These are phyloP conservation scores for Pseudomonodictys pantanalensis DNA, from an alignment of 495 filamentous ascomycete genomes.

Conservation along the genomic window DNA sequence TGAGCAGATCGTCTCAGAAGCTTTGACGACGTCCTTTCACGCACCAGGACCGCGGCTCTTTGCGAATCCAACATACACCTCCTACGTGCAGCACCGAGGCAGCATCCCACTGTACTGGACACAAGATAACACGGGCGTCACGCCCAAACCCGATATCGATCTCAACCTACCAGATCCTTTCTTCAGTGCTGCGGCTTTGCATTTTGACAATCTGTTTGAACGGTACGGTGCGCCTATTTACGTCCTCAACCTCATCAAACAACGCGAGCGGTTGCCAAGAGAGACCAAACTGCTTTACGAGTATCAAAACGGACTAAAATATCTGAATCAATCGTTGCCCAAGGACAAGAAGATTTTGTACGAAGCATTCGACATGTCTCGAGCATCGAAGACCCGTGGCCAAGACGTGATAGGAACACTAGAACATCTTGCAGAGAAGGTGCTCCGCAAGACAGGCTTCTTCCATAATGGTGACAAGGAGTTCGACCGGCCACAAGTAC, in stretches of 20 bases:
- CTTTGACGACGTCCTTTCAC: constrained; percentile 91
- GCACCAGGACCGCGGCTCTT: constrained; percentile 81
- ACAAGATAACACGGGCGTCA: constrained; percentile 92
- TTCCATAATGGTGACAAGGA: constrained; percentile 83
- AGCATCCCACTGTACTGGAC: constrained; percentile 98
- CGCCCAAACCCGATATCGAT: constrained; percentile 93
- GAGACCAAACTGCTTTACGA: constrained; percentile 89
- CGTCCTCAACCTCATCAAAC: constrained; percentile 90
- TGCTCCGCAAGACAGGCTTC: constrained; percentile 81
- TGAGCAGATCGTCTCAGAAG: constrained; percentile 95
- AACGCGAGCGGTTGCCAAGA: constrained; percentile 81
- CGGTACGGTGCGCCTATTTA: constrained; percentile 90
- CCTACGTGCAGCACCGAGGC: constrained; percentile 93
- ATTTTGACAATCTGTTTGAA: constrained; percentile 95
- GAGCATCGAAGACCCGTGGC: constrained; percentile 88
- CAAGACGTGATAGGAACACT: constrained; percentile 92
- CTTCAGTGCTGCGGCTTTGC: constrained; percentile 89
- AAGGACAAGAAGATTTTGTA: constrained; percentile 80
- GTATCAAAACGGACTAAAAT: constrained; percentile 82
- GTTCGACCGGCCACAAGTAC: constrained; percentile 62
- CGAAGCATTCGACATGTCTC: constrained; percentile 96
- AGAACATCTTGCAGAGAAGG: constrained; percentile 81
- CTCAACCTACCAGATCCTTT: constrained; percentile 93
- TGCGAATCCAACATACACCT: constrained; percentile 87
- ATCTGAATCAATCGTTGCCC: constrained; percentile 93